Percentiles rank a stretch among this genome's conserved stretches.
These are phyloP conservation scores for Phyllosticta ampelicida DNA, from an alignment of 2,329 filamentous ascomycete genomes.

Conservation along the genomic window DNA sequence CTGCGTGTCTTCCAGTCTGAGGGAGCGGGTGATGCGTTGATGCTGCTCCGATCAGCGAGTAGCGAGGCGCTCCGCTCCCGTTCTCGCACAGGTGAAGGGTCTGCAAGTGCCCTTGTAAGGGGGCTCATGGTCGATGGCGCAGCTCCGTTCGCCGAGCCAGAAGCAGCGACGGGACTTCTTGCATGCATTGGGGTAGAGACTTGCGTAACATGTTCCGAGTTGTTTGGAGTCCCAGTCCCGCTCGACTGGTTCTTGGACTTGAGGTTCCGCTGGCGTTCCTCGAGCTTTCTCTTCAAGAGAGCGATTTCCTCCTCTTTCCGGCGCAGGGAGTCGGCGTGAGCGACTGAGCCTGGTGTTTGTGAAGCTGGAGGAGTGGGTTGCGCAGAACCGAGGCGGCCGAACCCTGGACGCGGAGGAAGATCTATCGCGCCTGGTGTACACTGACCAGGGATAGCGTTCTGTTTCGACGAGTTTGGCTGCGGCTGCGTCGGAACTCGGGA, in stretches of 20 bases:
- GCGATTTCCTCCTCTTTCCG: slow-evolving; percentile 40
- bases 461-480: not conserved
- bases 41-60: not conserved
- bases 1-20: slow-evolving; percentile 29
- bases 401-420: not conserved
- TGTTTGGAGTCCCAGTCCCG: slow-evolving; percentile 8
- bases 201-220: not conserved
- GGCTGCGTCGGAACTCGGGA: not conserved
- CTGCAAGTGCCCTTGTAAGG: not conserved
- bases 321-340: slow-evolving; percentile 33
- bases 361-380: slow-evolving; percentile 23
- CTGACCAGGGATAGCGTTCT: slow-evolving; percentile 2
- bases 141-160: not conserved
- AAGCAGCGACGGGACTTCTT: not conserved
- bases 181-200: not conserved
- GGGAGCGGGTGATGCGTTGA: not conserved
- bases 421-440: slow-evolving; percentile 11
- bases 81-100: not conserved
- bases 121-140: not conserved
- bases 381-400: slow-evolving; percentile 16
- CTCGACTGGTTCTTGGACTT: slow-evolving; percentile 9
- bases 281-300: slow-evolving; percentile 38
- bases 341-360: slow-evolving; percentile 26
- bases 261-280: slow-evolving; percentile 23
- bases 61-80: not conserved